A percentile compares a stretch with the other conserved stretches of the same genome.
phyloP scores from a whole-genome alignment of 768 basidiomycete genomes.

The Leccinum uliginosum region DNA sequence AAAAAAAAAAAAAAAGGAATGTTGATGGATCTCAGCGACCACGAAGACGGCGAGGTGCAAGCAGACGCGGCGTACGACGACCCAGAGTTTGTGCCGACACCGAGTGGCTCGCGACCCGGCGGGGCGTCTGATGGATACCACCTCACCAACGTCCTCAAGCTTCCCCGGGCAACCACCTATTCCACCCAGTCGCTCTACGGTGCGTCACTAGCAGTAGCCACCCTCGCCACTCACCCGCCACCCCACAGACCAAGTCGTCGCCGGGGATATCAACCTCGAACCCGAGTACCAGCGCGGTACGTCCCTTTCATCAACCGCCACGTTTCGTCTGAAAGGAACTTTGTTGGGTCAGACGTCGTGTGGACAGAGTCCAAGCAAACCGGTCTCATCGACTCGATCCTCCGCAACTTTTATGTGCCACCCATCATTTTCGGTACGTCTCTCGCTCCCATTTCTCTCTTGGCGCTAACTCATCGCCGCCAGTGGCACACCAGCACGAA shows the following conservation, averaged over 20 bases:
- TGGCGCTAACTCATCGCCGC: not conserved
- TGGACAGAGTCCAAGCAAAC: conserved; percentile 77
- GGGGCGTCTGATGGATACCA: conserved; percentile 19
- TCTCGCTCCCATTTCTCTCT: not conserved
- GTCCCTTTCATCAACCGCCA: conserved; percentile 4
- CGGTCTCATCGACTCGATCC: conserved; percentile 70
- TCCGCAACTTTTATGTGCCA: conserved; percentile 77
- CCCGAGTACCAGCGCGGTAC: conserved; percentile 77
- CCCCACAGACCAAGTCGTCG: conserved; percentile 55
- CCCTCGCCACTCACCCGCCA: not conserved
- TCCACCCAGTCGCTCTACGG: conserved; percentile 59
- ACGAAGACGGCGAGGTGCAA: conserved; percentile 8
- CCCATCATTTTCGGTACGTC: conserved; percentile 70
- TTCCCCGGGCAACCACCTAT: conserved; percentile 59
- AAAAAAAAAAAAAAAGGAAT: not conserved
- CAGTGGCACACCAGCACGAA: conserved; percentile 47
- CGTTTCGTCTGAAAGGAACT: not conserved
- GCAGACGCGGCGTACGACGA: conserved; percentile 18
- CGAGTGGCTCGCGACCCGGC: not conserved
- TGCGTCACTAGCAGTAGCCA: conserved; percentile 9
- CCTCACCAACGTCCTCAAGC: conserved; percentile 45
- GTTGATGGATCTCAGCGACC: conserved; percentile 19
- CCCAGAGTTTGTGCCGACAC: not conserved
- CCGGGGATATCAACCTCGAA: conserved; percentile 63
- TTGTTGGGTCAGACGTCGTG: conserved; percentile 52